Conservation (phyloP, 2,329 filamentous ascomycete species). For the Achaetomium macrosporum region DNA sequence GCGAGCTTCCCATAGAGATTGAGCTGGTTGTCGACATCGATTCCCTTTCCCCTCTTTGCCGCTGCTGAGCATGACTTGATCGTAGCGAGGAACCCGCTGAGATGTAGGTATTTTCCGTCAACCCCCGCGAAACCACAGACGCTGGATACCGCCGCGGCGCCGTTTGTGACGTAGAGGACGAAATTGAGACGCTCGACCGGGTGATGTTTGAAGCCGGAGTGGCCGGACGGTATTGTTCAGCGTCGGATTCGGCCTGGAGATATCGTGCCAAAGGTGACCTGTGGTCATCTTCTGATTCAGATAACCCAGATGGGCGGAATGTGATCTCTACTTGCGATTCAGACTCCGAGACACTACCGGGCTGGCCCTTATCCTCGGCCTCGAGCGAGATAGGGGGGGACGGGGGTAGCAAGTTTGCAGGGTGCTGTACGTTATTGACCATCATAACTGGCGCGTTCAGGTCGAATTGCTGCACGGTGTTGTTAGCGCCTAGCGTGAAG, state of each 20-base stretch:
- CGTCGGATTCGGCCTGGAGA: conserved; percentile 58
- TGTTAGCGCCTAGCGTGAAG: conserved; percentile 82
- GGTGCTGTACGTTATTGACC: conserved; percentile 82
- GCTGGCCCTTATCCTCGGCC: conserved; percentile 53
- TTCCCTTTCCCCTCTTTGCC: conserved; percentile 37
- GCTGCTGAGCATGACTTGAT: conserved; percentile 30
- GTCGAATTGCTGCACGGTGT: conserved; percentile 92
- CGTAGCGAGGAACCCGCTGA: conserved; percentile 57
- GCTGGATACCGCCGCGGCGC: conserved; percentile 38
- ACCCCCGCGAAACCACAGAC: conserved; percentile 47
- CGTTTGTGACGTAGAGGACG: conserved; percentile 50
- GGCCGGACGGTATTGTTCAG: conserved; percentile 56
- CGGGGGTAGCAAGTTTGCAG: conserved; percentile 69
- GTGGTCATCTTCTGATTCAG: conserved; percentile 71
- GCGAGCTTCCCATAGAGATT: conserved; percentile 44
- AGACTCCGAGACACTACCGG: conserved; percentile 48
- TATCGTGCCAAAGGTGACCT: conserved; percentile 71
- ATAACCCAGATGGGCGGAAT: conserved; percentile 51
- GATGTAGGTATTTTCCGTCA: conserved; percentile 62
- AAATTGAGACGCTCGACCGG: conserved; percentile 51
- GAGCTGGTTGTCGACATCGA: conserved; percentile 52
- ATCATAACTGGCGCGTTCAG: conserved; percentile 75
- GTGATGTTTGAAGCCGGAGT: conserved; percentile 62
- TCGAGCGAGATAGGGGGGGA: conserved; percentile 78
- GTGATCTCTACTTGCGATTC: conserved; percentile 49